Percentiles rank a stretch among this genome's conserved stretches.
Evolutionary conservation across 2,329 filamentous ascomycete genomes (phyloP).

Genomic region (Cytospora leucostoma): DNA sequence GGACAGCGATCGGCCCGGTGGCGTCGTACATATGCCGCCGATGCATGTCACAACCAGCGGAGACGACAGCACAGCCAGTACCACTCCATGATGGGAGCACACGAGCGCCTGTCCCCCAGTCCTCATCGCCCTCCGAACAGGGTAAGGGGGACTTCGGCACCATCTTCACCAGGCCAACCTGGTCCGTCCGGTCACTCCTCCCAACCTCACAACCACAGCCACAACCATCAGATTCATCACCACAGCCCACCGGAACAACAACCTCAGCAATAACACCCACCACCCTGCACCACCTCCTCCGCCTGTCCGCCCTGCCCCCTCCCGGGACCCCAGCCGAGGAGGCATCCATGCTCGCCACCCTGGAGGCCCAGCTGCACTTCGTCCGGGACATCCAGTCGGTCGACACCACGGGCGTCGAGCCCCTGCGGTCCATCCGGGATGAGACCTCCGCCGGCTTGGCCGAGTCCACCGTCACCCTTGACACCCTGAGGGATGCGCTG

Average conservation of each 20-base stretch:
- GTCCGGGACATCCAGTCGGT: conserved; percentile 83
- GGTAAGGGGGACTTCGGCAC: conserved; percentile 3
- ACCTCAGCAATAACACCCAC: conserved; percentile 57
- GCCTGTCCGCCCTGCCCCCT: conserved; percentile 81
- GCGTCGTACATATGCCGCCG: conserved; percentile 12
- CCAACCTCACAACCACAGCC: conserved; percentile 39
- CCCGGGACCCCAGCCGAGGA: conserved; percentile 67
- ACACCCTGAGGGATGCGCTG: conserved; percentile 58
- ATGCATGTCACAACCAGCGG: conserved; percentile 15
- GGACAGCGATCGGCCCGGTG: background rate
- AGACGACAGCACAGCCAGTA: background rate
- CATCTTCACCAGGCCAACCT: conserved; percentile 70
- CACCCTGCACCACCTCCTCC: conserved; percentile 80
- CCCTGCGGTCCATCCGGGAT: conserved; percentile 78
- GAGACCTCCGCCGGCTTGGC: conserved; percentile 62
- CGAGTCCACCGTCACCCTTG: conserved; percentile 61
- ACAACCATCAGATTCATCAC: background rate
- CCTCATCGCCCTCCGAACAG: background rate
- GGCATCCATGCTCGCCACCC: conserved; percentile 67
- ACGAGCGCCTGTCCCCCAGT: background rate
- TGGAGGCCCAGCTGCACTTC: conserved; percentile 84
- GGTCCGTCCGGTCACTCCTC: conserved; percentile 80
- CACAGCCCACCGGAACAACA: conserved; percentile 22
- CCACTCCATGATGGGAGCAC: background rate
- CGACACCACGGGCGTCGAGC: conserved; percentile 70